Evolutionary conservation across 73 alveolate species (phyloP).

Genomic region (Durusdinium trenchii): DNA sequence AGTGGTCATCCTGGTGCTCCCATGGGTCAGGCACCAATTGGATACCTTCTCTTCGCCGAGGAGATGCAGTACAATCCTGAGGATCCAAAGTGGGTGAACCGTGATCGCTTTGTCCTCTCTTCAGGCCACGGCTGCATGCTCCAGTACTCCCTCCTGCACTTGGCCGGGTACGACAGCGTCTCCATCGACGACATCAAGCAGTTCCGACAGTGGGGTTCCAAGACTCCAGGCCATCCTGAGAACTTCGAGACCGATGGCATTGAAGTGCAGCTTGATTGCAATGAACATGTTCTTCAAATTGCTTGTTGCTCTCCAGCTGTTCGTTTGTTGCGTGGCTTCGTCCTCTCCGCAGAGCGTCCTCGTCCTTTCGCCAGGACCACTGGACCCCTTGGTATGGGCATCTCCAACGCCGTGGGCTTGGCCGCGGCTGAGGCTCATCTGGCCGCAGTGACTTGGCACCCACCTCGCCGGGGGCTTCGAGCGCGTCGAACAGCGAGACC

Average conservation of each 20-base stretch:
- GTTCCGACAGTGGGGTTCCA: slow-evolving; percentile 96
- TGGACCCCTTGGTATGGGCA: slow-evolving; percentile 94
- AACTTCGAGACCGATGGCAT: slow-evolving; percentile 77
- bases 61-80: slow-evolving; percentile 93
- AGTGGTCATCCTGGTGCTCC: slow-evolving; percentile 96
- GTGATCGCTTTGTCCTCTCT: slow-evolving; percentile 91
- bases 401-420: slow-evolving; percentile 95
- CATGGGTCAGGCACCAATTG: slow-evolving; percentile 95
- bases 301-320: no score
- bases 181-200: slow-evolving; percentile 95
- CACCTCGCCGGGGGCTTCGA: no score
- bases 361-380: no score
- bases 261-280: slow-evolving; percentile 39
- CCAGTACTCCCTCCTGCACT: slow-evolving; percentile 92
- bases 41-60: slow-evolving; percentile 87
- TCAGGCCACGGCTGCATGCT: slow-evolving; percentile 96
- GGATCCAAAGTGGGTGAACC: slow-evolving; percentile 83
- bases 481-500: no score
- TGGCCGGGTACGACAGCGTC: slow-evolving; percentile 93
- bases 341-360: no score
- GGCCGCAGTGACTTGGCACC: slow-evolving; percentile 67
- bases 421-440: slow-evolving; percentile 94
- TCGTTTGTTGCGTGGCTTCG: no score
- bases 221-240: slow-evolving; percentile 95
- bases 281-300: neutral